Base-by-base conservation (phyloP, 495 filamentous ascomycete genomes). In the Hyphodiscus hymeniophilus region DNA sequence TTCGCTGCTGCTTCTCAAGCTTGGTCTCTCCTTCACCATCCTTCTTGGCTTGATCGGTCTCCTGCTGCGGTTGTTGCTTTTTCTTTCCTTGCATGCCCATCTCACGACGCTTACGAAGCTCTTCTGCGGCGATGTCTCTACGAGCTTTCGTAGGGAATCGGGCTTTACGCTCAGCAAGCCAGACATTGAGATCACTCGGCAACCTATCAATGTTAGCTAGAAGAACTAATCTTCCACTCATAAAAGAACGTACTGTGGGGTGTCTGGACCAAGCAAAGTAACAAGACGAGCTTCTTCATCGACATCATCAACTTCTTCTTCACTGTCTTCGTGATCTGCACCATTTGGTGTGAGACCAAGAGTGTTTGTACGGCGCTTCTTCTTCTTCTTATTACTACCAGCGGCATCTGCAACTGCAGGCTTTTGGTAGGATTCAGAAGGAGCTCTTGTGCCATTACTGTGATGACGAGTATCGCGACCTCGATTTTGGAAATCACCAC, bases 161-260 rank as follows among this genome's bases (percentile, higher is more conserved):
- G 54, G 81, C 83, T 57, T 75, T 81, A 18, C 89, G 80, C 60
- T 92, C 87, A 33, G 77, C 79, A 46, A 94, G 80, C 85, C 87
- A 95, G 16, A 80, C 77, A 11, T 76, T 74, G 46, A 94, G 73
- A 47, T 94, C 88, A n/a, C 76, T 66, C 3, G 74, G 60, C 18
- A 63, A 77, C 61, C 68, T 84, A 65, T 34, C 7, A 52, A 24
- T 44, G 56, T 59, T 56, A 59, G 56, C 52, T 50, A 59, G 46
- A 55, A 59, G 50, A 55, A 53, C 48, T 55, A 59, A 53, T 52
- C 52, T 56, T 41, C 52, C 48, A 42, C 34, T 33, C 13, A 20
- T 44, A 50, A 22, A 53, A 40, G 39, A 16, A 51, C 42, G 39
- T 53, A 54, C 51, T 62, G 46, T 48, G 64, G 55, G 31, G 58